Evolutionary conservation across 164 flowering plant genomes (phyloP), one percentile per base, ranked within the genome.

Genomic region (Malania oleifera): DNA sequence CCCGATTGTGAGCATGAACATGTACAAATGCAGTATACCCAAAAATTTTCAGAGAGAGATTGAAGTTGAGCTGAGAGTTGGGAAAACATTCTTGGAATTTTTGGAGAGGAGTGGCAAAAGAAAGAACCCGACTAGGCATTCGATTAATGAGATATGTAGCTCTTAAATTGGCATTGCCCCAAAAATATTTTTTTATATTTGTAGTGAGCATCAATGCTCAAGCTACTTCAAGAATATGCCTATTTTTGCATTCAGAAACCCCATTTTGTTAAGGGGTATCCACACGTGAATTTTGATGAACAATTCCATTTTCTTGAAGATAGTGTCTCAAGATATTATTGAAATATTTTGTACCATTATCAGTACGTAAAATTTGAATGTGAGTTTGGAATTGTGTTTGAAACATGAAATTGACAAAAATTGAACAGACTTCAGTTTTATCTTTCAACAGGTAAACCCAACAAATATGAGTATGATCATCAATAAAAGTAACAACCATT

Each of bases 211-310:
- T 44, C 6, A 44, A 20, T 4, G 48, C 48, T 4, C 48, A 14
- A 44, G 15, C 48, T 14, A 44, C 48, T 44, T 44, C 48, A 17
- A 44, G 23, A 4, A 44, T 3, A 44, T 44, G 48, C 18, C 15
- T 17, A 44, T 44, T 44, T 44, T 44, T 44, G 4, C 48, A 5
- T 44, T 44, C 48, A 17, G 5, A 5, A 17, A 44, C 12, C 12
- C 48, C 48, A 44, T 44, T 44, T 44, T 44, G 48, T 44, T 44
- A 13, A 17, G 48, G 48, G 23, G 48, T 44, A 44, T 44, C 22
- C 19, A 44, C 48, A 44, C 48, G 12, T 5, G 48, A 5, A 20
- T 4, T 5, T 14, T 44, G 15, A 20, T 44, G 48, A 17, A 5
- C 5, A 5, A 44, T 44, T 13, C 48, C 48, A 5, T 44, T 44